These are phyloP conservation scores for Ceratobasidium sp. DNA, from an alignment of 1,284 basidiomycete genomes.

Conservation along the genomic window DNA sequence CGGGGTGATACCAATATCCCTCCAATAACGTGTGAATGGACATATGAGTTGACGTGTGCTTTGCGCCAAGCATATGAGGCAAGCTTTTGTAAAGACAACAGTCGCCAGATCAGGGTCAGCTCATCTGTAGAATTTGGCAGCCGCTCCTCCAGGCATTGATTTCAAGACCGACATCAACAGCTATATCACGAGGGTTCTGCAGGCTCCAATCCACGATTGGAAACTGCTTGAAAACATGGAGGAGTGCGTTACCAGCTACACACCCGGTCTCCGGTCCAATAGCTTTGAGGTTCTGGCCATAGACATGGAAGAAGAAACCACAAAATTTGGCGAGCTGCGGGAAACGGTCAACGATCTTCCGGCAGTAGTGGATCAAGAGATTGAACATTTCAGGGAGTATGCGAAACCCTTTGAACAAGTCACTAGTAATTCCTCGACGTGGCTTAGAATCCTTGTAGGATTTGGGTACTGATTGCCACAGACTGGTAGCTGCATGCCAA, in stretches of 20 bases:
- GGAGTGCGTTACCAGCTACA: background rate
- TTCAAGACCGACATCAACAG: slow-evolving; percentile 15
- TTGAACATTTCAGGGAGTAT: background rate
- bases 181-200: slow-evolving; percentile 22
- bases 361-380: background rate
- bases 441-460: background rate
- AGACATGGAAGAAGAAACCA: slow-evolving; percentile 15
- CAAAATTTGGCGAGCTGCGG: background rate
- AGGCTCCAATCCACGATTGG: slow-evolving; percentile 30
- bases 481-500: background rate
- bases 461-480: background rate
- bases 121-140: background rate
- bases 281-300: slow-evolving; percentile 11
- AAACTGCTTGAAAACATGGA: background rate
- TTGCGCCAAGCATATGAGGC: background rate
- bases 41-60: background rate
- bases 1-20: background rate
- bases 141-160: background rate
- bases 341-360: background rate
- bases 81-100: background rate
- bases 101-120: slow-evolving; percentile 13
- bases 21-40: slow-evolving; percentile 24
- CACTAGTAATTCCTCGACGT: no score
- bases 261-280: background rate
- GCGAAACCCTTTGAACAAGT: background rate